Conservation (phyloP, 371 early-diverging fungal species). For the Catenaria anguillulae region DNA sequence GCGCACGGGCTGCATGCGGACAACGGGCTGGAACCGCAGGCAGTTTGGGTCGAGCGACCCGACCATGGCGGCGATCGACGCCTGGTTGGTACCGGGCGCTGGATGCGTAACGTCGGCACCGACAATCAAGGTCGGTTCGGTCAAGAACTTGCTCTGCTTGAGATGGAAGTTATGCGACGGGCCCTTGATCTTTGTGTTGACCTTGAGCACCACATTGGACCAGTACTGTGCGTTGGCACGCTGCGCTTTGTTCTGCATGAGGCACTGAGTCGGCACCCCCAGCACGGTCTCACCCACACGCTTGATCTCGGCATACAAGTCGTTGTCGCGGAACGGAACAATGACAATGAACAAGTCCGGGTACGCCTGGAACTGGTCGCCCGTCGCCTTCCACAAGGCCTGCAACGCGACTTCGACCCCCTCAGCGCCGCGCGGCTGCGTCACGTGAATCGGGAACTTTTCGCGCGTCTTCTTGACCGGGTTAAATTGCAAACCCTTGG, state of each 20-base stretch:
- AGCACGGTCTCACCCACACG: too few relatives aligned
- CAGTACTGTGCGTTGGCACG: slow-evolving; percentile 17
- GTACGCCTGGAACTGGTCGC: neutral
- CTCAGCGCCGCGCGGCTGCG: neutral
- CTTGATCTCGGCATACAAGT: slow-evolving; percentile 13
- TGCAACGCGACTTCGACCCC: neutral
- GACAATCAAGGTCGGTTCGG: slow-evolving; percentile 32
- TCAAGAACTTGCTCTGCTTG: slow-evolving; percentile 10
- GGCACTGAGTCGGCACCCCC: slow-evolving; percentile 22
- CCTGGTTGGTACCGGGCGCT: slow-evolving; percentile 19
- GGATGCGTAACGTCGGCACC: slow-evolving; percentile 52
- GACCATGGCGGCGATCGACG: too few relatives aligned
- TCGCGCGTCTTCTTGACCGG: neutral
- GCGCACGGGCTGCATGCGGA: neutral
- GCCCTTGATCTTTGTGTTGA: slow-evolving; percentile 43
- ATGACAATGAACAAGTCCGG: slow-evolving; percentile 7
- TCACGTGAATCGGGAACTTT: neutral
- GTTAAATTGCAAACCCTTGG: neutral
- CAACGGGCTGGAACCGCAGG: slow-evolving; percentile 10
- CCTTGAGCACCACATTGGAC: slow-evolving; percentile 33
- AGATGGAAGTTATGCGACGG: slow-evolving; percentile 17
- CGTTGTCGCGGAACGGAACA: neutral
- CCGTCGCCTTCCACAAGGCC: neutral
- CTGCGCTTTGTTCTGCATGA: slow-evolving; percentile 7
- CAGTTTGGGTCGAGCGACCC: slow-evolving; percentile 15